Percentiles rank a stretch among this genome's conserved stretches.
Conservation (phyloP, 805 yeast genomes). For the Ascoidea asiatica region DNA sequence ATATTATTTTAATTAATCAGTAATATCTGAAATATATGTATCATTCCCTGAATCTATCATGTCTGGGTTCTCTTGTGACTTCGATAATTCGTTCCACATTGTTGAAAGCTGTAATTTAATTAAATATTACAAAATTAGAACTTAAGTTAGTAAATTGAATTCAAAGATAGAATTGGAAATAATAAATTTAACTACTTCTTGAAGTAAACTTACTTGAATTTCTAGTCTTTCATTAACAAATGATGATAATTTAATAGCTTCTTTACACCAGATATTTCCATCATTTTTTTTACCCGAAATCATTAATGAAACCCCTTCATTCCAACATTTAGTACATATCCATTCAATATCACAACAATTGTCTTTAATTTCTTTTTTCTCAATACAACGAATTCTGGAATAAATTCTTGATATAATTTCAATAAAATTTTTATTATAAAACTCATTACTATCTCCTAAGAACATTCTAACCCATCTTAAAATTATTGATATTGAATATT, state of each 20-base stretch:
- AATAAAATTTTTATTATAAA: too few relatives aligned
- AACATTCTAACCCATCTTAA: constrained; percentile 19
- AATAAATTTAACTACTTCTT: too few relatives aligned
- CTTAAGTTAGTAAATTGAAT: too few relatives aligned
- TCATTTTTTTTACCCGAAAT: constrained; percentile 10
- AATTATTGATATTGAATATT: constrained; percentile 5
- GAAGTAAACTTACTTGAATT: constrained; percentile 9
- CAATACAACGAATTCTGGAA: background rate
- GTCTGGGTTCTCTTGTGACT: too few relatives aligned
- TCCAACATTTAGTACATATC: background rate
- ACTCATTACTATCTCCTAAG: constrained; percentile 7
- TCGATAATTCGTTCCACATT: too few relatives aligned
- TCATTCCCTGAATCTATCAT: too few relatives aligned
- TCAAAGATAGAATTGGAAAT: too few relatives aligned
- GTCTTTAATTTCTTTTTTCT: background rate
- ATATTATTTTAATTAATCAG: too few relatives aligned
- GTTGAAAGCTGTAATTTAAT: too few relatives aligned
- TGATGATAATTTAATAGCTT: constrained; percentile 15
- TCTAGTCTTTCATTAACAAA: constrained; percentile 16
- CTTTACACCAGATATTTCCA: constrained; percentile 18
- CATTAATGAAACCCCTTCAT: background rate
- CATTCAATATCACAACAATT: background rate
- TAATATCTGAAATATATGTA: too few relatives aligned
- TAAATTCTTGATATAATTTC: background rate
- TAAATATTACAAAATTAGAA: too few relatives aligned